These are phyloP conservation scores for Leccinum barrowsii DNA, from an alignment of 768 basidiomycete genomes.

Conservation along the genomic window DNA sequence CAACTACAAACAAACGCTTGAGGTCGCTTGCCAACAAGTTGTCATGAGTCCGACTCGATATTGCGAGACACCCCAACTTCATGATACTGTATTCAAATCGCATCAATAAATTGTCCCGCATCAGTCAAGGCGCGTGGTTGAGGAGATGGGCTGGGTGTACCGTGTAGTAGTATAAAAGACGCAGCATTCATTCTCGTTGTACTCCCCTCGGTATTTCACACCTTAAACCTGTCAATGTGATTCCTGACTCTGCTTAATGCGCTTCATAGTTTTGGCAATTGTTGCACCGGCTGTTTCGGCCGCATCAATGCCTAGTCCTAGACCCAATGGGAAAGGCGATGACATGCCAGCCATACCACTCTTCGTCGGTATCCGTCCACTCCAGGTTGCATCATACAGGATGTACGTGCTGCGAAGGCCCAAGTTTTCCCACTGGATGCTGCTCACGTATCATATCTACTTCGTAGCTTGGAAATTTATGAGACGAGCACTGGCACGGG, in stretches of 20 bases:
- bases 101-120: no score
- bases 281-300: conserved; percentile 1
- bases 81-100: no score
- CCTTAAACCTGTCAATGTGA: not conserved
- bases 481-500: conserved; percentile 1
- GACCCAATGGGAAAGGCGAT: not conserved
- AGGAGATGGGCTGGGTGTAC: no score
- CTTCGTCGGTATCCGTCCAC: not conserved
- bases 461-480: not conserved
- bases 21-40: no score
- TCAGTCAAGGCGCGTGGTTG: no score
- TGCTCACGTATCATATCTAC: not conserved
- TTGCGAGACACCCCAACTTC: no score
- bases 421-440: not conserved
- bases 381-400: not conserved
- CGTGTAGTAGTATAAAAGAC: not conserved
- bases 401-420: not conserved
- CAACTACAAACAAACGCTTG: conserved; percentile 19
- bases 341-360: conserved; percentile 7
- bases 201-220: no score
- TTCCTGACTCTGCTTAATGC: not conserved
- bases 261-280: not conserved
- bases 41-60: no score
- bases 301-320: conserved; percentile 1
- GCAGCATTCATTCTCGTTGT: not conserved